Conservation (phyloP, 345 rosid genomes). For the Eucalyptus camaldulensis region DNA sequence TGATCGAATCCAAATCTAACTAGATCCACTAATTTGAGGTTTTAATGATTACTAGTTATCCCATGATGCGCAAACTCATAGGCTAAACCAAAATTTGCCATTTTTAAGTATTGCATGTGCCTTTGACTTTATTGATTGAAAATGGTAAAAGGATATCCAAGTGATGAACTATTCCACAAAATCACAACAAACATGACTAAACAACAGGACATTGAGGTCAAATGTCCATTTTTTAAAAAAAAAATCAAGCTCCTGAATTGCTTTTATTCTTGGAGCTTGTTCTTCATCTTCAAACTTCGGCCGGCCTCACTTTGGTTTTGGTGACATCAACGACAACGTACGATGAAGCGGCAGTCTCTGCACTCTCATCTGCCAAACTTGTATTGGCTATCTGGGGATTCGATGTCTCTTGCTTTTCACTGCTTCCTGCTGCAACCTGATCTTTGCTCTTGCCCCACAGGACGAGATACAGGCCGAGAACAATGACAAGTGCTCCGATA, state of each 20-base stretch:
- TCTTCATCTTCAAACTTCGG: neutral
- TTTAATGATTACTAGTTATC: too few relatives aligned
- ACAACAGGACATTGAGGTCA: neutral
- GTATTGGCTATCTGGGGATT: neutral
- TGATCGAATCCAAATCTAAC: too few relatives aligned
- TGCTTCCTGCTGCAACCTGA: neutral
- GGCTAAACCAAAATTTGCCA: neutral
- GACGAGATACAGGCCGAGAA: slow-evolving; percentile 54
- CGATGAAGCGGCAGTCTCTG: neutral
- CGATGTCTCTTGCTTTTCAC: neutral
- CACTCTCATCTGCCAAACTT: neutral
- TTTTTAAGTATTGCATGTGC: neutral
- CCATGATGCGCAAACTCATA: neutral
- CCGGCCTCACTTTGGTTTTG: neutral
- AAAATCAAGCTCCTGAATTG: neutral
- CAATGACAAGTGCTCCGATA: slow-evolving; percentile 52
- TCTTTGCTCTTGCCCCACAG: slow-evolving; percentile 83
- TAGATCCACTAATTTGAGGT: too few relatives aligned
- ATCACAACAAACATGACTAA: neutral
- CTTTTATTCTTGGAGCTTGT: neutral
- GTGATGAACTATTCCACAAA: neutral
- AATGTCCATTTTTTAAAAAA: neutral
- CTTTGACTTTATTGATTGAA: neutral
- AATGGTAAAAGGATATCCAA: neutral
- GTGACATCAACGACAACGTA: neutral